Evolutionary conservation across 768 basidiomycete genomes (phyloP), one percentile per base, ranked within the genome.

Genomic region (Boletales sp.): DNA sequence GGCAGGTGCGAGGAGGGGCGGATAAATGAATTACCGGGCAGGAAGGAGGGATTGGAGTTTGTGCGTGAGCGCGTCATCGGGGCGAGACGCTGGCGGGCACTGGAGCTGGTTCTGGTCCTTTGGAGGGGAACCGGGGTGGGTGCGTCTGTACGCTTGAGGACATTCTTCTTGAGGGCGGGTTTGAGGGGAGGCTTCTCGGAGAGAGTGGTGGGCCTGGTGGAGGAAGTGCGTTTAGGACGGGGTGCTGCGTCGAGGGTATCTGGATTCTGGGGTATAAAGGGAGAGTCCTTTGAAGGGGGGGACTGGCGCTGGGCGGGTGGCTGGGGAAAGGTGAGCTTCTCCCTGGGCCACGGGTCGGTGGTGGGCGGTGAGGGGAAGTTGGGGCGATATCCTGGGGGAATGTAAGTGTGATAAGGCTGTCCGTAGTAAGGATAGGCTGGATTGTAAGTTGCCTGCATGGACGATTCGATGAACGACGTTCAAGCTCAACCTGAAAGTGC

Each of bases 131-230:
- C 65, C 55, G 27, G 67, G 58, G 14, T 57, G 55, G 24, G 21
- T 21, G 62, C 47, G 32, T 34, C 32, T 5, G 32, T 10, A 17
- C 56, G 67, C 51, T 50, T 66, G 46, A 52, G 52, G 17, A 63
- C 62, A 17, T 70, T 59, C 61, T 77, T 81, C 64, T 81, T 86
- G 63, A 86, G 65, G 0, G 81, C 82, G 31, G 85, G 78, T 66
- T 75, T 85, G 36, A 82, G 69, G 12, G 67, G 75, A 2, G 68
- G 71, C 42, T 62, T 66, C 34, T 68, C 67, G 1, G 60, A 57
- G 18, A 56, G 2, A 8, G 59, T 52, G 32, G 48, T 54, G 17
- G 68, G 50, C 11, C 56, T 65, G 32, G 61, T 53, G 6, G 67
- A 60, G 17, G 63, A 63, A 52, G 69, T 66, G 34, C 73, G 74